Evolutionary conservation across 352 stramenopile genomes (phyloP).

Genomic region (Paralagenidium karlingii): DNA sequence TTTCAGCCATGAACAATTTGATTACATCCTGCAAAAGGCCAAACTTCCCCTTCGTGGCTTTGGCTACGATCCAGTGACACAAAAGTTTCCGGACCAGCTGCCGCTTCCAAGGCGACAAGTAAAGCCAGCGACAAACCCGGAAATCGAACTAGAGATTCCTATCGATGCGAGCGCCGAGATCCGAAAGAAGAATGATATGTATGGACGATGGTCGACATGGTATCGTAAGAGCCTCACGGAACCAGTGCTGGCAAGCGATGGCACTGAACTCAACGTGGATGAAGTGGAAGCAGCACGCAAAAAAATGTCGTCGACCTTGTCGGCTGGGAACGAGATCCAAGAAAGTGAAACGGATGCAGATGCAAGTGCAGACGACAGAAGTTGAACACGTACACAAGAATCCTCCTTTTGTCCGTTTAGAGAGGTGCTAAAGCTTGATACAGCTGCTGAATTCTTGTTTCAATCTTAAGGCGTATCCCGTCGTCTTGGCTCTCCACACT

Average conservation of each 20-base stretch:
- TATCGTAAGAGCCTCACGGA: slow-evolving; percentile 66
- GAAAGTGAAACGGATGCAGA: too few relatives aligned
- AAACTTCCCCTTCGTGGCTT: slow-evolving; percentile 71
- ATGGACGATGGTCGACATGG: slow-evolving; percentile 63
- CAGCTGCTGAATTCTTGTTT: slow-evolving; percentile 38
- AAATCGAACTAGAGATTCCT: slow-evolving; percentile 41
- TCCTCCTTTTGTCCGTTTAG: too few relatives aligned
- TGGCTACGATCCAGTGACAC: slow-evolving; percentile 73
- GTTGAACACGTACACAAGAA: too few relatives aligned
- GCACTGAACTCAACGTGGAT: slow-evolving; percentile 73
- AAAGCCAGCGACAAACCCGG: slow-evolving; percentile 38
- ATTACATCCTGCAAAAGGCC: slow-evolving; percentile 66
- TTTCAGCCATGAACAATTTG: slow-evolving; percentile 73
- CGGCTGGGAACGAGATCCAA: too few relatives aligned
- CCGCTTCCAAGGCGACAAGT: slow-evolving; percentile 65
- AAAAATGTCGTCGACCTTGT: too few relatives aligned
- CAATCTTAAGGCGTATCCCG: slow-evolving; percentile 57
- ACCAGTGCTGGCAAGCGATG: slow-evolving; percentile 66
- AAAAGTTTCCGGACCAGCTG: slow-evolving; percentile 64
- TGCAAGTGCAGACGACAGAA: too few relatives aligned
- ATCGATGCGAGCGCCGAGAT: slow-evolving; percentile 52
- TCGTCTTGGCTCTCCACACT: slow-evolving; percentile 58
- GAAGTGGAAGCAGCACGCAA: slow-evolving; percentile 53
- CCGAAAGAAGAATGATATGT: slow-evolving; percentile 67
- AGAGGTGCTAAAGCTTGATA: too few relatives aligned